Conservation (phyloP, 1,139 yeast genomes). For the Geotrichum cucujoidarum region DNA sequence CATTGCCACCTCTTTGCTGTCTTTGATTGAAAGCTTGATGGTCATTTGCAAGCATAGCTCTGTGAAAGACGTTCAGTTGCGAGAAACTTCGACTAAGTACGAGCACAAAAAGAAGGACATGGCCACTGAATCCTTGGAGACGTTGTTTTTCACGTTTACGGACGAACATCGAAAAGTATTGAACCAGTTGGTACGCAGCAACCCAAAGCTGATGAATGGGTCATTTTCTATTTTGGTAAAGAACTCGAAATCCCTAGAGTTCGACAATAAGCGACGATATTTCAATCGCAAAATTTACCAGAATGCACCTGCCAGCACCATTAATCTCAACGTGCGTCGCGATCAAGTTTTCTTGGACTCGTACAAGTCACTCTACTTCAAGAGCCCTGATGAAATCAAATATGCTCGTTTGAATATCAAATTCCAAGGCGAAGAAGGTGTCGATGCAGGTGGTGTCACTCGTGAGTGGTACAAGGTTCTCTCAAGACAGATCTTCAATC, state of each 20-base stretch:
- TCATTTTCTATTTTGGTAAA: slow-evolving; percentile 87
- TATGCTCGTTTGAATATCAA: slow-evolving; percentile 69
- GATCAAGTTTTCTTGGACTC: slow-evolving; percentile 92
- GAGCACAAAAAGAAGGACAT: slow-evolving; percentile 61
- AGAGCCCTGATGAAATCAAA: slow-evolving; percentile 69
- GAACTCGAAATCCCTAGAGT: slow-evolving; percentile 85
- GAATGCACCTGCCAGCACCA: slow-evolving; percentile 39
- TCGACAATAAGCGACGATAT: slow-evolving; percentile 87
- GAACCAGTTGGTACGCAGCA: slow-evolving; percentile 85
- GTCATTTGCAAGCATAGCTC: slow-evolving; percentile 89
- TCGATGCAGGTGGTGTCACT: slow-evolving; percentile 97
- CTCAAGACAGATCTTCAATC: slow-evolving; percentile 92
- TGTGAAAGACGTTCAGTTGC: slow-evolving; percentile 47
- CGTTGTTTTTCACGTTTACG: slow-evolving; percentile 78
- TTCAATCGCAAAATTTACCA: slow-evolving; percentile 58
- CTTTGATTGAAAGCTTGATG: slow-evolving; percentile 87
- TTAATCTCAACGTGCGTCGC: slow-evolving; percentile 69
- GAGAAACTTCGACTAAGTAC: slow-evolving; percentile 49
- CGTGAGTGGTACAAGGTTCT: slow-evolving; percentile 97
- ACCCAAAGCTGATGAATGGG: slow-evolving; percentile 93
- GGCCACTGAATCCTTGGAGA: slow-evolving; percentile 70
- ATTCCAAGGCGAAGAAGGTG: slow-evolving; percentile 92
- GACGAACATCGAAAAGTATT: slow-evolving; percentile 84
- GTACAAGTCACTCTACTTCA: slow-evolving; percentile 77
- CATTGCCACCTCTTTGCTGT: slow-evolving; percentile 76